Base-by-base conservation (phyloP, 2,329 filamentous ascomycete genomes). In the Amauroascus niger region DNA sequence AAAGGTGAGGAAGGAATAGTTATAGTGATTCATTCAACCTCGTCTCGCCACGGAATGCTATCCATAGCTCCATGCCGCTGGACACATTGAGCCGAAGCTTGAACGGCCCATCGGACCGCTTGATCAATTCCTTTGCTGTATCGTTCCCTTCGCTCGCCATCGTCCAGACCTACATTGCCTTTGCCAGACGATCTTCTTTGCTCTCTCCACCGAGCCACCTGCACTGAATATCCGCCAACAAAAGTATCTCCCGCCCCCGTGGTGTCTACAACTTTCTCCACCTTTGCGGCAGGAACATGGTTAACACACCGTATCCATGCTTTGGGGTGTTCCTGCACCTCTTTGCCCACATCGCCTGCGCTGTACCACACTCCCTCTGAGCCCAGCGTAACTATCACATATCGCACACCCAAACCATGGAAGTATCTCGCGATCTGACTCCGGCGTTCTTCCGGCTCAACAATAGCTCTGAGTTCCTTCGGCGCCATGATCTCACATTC, bases 241-340 rank as follows among this genome's bases (percentile, higher is more conserved):
- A 96, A 96, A 0, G 91, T 96, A 68, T 97, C 91, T 0, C 91
- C 91, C 4, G 93, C 93, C 1, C 86, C 91, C 6, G 91, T 97
- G 1, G 91, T 97, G 68, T 97, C 91, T 3, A 96, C 81, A 1
- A 97, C 91, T 54, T 78, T 71, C 3, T 67, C 71, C 16, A 88
- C 84, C 68, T 86, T 84, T 57, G 80, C 76, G 0, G 87, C 88
- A 3, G 75, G 72, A 1, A 89, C 69, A 54, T 68, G 61, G 45
- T 66, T 65, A 20, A 63, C 64, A 39, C 65, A 67, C n/a, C 67
- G 61, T 8, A 55, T 56, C 51, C 52, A 56, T 18, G 18, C 24
- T 9, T 58, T 56, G 9, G 59, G 55, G 37, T 68, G 62, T 37
- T 66, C 63, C 6, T 66, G 66, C 2, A 67, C 66, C 1, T 73